These are phyloP conservation scores for Cordia subcordata DNA, from an alignment of 257 asterid genomes.

Conservation along the genomic window DNA sequence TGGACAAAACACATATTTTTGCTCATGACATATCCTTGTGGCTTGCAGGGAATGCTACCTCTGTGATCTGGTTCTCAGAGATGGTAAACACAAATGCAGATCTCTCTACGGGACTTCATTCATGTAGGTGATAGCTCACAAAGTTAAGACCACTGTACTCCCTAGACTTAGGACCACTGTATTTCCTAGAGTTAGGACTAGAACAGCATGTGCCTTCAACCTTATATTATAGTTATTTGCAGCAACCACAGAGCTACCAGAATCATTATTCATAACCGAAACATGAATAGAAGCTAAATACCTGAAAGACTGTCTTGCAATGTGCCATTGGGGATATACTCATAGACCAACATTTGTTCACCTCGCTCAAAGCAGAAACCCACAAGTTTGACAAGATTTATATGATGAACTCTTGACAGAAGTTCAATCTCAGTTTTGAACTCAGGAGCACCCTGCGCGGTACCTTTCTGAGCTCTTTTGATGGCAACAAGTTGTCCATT, in stretches of 20 bases:
- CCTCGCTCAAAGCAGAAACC: slow-evolving; percentile 82
- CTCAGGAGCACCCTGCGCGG: slow-evolving; percentile 70
- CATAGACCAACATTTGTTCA: slow-evolving; percentile 80
- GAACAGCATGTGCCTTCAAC: no score
- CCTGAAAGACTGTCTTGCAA: slow-evolving; percentile 78
- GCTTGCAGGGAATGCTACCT: no score
- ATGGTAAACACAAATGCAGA: no score
- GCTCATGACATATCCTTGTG: no score
- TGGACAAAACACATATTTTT: no score
- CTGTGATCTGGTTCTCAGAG: no score
- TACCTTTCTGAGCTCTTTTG: slow-evolving; percentile 77
- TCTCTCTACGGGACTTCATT: no score
- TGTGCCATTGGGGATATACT: slow-evolving; percentile 70
- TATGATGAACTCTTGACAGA: slow-evolving; percentile 96
- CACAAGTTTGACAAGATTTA: slow-evolving; percentile 56
- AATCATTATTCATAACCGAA: not conserved
- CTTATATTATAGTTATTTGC: no score
- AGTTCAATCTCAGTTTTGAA: slow-evolving; percentile 96
- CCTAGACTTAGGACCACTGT: no score
- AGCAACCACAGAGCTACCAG: not conserved
- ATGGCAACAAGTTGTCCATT: slow-evolving; percentile 61
- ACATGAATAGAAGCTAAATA: slow-evolving; percentile 18
- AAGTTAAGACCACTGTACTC: no score
- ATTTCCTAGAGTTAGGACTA: no score
- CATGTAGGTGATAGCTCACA: no score